Percentiles rank a stretch among this genome's conserved stretches.
Conservation (phyloP, 306 rosid species). For the Medicago arabica region DNA sequence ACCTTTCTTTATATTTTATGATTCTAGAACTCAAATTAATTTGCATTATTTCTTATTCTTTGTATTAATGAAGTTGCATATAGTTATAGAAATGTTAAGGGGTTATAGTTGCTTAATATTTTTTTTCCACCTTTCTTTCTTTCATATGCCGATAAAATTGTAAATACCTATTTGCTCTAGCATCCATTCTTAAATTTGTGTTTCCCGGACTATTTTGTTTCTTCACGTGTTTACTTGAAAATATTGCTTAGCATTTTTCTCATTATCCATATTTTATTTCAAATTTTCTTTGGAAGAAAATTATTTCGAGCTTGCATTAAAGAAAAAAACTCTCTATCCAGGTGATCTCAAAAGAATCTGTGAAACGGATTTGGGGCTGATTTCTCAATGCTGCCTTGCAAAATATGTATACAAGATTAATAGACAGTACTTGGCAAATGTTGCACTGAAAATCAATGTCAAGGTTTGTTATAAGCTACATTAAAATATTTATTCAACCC, state of each 20-base stretch:
- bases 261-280: background rate
- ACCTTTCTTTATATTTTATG: no score
- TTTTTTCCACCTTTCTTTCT: no score
- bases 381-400: slow-evolving; percentile 79
- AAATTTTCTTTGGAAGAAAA: slow-evolving; percentile 11
- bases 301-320: slow-evolving; percentile 21
- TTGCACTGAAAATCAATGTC: slow-evolving; percentile 67
- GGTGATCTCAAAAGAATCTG: slow-evolving; percentile 82
- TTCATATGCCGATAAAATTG: background rate
- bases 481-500: background rate
- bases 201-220: background rate
- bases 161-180: slow-evolving; percentile 1
- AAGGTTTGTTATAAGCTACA: slow-evolving; percentile 50
- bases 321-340: slow-evolving; percentile 37
- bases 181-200: background rate
- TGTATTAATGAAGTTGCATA: no score
- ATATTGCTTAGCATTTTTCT: background rate
- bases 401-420: slow-evolving; percentile 65
- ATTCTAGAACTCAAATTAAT: no score
- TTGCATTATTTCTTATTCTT: no score
- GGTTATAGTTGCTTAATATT: no score
- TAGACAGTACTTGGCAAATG: slow-evolving; percentile 69
- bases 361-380: slow-evolving; percentile 72
- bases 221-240: background rate
- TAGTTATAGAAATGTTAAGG: no score